Evolutionary conservation across 495 filamentous ascomycete genomes (phyloP).

Genomic region (Mytilinidion resinicola): DNA sequence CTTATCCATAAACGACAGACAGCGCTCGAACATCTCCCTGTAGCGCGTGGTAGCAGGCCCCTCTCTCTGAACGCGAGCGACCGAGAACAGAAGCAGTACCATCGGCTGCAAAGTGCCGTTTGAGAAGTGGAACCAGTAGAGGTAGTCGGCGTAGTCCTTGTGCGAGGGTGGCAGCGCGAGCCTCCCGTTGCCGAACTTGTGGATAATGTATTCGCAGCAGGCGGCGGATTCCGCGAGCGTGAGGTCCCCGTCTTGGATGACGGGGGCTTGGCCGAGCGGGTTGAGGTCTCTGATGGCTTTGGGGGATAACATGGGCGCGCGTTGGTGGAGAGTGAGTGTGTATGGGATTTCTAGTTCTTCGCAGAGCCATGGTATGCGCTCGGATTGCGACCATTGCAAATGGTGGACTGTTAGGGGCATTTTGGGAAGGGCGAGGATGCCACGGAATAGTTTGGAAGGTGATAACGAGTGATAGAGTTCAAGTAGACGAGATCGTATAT

Average conservation of each 20-base stretch:
- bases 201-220: constrained; percentile 50
- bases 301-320: constrained; percentile 47
- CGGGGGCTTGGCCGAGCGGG: constrained; percentile 45
- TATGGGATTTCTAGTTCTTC: constrained; percentile 54
- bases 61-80: constrained; percentile 2
- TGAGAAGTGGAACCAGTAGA: constrained; percentile 55
- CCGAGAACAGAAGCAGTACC: constrained; percentile 21
- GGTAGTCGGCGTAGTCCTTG: constrained; percentile 46
- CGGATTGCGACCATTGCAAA: constrained; percentile 48
- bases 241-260: constrained; percentile 46
- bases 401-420: constrained; percentile 49
- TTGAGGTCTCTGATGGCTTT: constrained; percentile 32
- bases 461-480: too few species aligned
- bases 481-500: too few species aligned
- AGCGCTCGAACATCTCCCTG: constrained; percentile 21
- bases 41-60: not conserved
- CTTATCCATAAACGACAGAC: constrained; percentile 40
- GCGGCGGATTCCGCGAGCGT: constrained; percentile 50
- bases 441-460: not conserved
- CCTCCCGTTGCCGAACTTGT: constrained; percentile 41
- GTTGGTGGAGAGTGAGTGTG: constrained; percentile 43
- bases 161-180: constrained; percentile 39
- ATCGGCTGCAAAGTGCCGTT: constrained; percentile 47
- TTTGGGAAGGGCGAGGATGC: not conserved
- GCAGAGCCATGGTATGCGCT: constrained; percentile 55